A percentile compares a stretch with the other conserved stretches of the same genome.
These are phyloP conservation scores for Ascocoryne sarcoides DNA, from an alignment of 2,329 filamentous ascomycete species.

Conservation along the genomic window DNA sequence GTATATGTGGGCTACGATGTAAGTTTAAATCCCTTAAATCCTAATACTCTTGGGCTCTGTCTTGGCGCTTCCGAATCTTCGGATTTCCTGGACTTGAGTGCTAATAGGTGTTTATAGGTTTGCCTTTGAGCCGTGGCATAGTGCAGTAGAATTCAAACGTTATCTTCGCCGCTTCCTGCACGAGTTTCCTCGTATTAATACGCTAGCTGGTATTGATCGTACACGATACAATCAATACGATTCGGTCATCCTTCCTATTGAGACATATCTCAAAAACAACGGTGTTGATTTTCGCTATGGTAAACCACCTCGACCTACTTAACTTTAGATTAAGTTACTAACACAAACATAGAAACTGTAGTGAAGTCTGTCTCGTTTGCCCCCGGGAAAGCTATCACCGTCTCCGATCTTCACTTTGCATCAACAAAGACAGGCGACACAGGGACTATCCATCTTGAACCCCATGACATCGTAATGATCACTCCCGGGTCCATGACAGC, in stretches of 20 bases:
- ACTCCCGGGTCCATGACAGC: conserved; percentile 33
- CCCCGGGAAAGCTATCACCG: conserved; percentile 5
- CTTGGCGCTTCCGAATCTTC: no score
- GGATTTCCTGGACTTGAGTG: no score
- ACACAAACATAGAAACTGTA: conserved; percentile 9
- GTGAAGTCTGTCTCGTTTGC: conserved; percentile 10
- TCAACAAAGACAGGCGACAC: conserved; percentile 4
- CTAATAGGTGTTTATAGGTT: no score
- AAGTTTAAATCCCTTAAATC: conserved; percentile 5
- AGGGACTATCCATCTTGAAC: conserved; percentile 13
- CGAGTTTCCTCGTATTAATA: conserved; percentile 26
- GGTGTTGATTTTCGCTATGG: conserved; percentile 28
- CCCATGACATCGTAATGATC: conserved; percentile 32
- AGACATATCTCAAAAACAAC: conserved; percentile 25
- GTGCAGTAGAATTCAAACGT: conserved; percentile 30
- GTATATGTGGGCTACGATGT: conserved; percentile 31
- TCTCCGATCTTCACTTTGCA: conserved; percentile 8
- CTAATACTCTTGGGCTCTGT: no score
- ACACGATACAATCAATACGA: conserved; percentile 32
- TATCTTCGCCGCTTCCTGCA: conserved; percentile 31
- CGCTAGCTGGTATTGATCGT: conserved; percentile 24
- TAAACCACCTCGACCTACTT: conserved; percentile 2
- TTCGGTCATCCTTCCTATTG: conserved; percentile 29
- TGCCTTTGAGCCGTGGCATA: conserved; percentile 32
- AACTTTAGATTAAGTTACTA: background rate